These are phyloP conservation scores for Russula sp. DNA, from an alignment of 768 basidiomycete species.

Conservation along the genomic window DNA sequence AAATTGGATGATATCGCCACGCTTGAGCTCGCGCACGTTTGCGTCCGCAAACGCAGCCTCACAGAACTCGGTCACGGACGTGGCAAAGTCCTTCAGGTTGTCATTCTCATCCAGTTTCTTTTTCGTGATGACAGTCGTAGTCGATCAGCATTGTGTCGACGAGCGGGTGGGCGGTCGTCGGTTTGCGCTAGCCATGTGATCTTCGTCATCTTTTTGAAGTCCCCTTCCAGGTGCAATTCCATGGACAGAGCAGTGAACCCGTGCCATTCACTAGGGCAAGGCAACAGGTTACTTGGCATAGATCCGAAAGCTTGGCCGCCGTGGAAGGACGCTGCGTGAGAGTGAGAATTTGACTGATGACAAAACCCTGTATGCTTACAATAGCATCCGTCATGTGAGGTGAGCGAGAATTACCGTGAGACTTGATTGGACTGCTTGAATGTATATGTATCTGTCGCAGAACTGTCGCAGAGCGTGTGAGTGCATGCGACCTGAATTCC, in stretches of 20 bases:
- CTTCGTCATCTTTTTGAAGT: conserved; percentile 99
- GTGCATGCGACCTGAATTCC: not conserved
- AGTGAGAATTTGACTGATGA: conserved; percentile 1
- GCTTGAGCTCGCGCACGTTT: conserved; percentile 70
- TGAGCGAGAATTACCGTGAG: not conserved
- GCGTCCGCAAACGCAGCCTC: conserved; percentile 79
- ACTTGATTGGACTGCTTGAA: not conserved
- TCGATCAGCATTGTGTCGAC: conserved; percentile 78
- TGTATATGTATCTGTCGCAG: too few species aligned
- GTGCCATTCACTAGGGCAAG: too few species aligned
- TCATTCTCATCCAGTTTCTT: conserved; percentile 98
- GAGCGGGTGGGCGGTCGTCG: conserved; percentile 48
- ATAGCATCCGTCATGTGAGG: not conserved
- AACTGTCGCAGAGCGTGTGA: not conserved
- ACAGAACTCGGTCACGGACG: conserved; percentile 86
- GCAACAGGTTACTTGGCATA: not conserved
- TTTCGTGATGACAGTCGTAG: conserved; percentile 99
- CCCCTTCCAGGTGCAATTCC: conserved; percentile 89
- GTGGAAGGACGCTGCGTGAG: not conserved
- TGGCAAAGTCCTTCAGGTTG: conserved; percentile 76
- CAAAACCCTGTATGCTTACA: not conserved
- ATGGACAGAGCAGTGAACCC: conserved; percentile 66
- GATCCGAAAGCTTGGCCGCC: not conserved
- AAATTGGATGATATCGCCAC: conserved; percentile 95
- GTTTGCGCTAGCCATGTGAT: conserved; percentile 90